Evolutionary conservation across 1,284 basidiomycete genomes (phyloP).

Genomic region (Naganishia albida): DNA sequence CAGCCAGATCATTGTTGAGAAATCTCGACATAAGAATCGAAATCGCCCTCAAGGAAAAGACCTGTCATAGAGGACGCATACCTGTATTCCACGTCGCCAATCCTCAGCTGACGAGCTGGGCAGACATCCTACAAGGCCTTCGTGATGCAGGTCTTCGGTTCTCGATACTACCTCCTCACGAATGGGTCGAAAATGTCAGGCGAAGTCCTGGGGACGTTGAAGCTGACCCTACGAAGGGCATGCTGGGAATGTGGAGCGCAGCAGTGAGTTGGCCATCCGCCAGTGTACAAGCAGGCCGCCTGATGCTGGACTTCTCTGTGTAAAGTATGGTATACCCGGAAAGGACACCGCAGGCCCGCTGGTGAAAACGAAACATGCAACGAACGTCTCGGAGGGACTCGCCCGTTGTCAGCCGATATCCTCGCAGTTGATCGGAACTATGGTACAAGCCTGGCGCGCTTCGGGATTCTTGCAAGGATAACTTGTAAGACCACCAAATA

Average conservation of each 20-base stretch:
- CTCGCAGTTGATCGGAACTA: conserved; percentile 32
- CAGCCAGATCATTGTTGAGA: no score
- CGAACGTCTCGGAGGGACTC: conserved; percentile 34
- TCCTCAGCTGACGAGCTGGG: conserved; percentile 37
- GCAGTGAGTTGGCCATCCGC: conserved; percentile 36
- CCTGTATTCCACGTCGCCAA: conserved; percentile 43
- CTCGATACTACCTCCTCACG: conserved; percentile 35
- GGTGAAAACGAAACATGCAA: conserved; percentile 36
- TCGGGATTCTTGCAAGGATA: conserved; percentile 36
- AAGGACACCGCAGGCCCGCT: background rate
- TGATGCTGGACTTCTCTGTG: background rate
- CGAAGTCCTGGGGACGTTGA: conserved; percentile 31
- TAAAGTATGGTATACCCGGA: conserved; percentile 33
- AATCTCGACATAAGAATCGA: conserved; percentile 39
- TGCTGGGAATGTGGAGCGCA: conserved; percentile 41
- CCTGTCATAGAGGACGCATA: conserved; percentile 19
- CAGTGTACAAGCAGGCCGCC: no score
- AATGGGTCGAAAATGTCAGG: conserved; percentile 48
- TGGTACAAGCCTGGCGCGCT: conserved; percentile 39
- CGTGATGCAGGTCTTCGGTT: conserved; percentile 39
- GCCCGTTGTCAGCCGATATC: conserved; percentile 30
- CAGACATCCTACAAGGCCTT: conserved; percentile 43
- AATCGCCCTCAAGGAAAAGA: conserved; percentile 35
- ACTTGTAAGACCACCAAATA: background rate
- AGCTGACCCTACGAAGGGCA: conserved; percentile 38